Evolutionary conservation across 371 early-diverging fungal species (phyloP).

Genomic region (Encephalitozoon intestinalis): DNA sequence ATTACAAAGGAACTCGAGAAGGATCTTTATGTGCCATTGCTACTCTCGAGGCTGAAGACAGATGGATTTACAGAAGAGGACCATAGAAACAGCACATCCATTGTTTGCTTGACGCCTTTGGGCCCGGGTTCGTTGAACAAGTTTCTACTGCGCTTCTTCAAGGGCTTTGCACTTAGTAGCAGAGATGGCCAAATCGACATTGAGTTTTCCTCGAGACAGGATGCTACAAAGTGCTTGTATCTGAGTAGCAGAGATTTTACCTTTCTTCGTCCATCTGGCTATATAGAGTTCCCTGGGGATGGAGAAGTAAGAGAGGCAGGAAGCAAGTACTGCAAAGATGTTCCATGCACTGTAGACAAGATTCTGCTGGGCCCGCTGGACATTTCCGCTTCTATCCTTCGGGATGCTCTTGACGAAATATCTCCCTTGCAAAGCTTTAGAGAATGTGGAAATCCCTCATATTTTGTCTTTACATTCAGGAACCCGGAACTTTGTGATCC

Average conservation of each 20-base stretch:
- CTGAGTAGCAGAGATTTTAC: neutral
- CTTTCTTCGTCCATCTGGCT: neutral
- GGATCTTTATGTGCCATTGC: neutral
- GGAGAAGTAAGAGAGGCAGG: neutral
- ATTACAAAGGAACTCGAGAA: neutral
- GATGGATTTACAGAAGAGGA: slow-evolving; percentile 5
- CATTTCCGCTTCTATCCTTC: neutral
- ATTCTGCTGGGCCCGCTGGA: slow-evolving; percentile 20
- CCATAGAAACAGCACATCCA: neutral
- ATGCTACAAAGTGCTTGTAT: neutral
- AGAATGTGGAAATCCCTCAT: neutral
- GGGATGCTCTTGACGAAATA: slow-evolving; percentile 12
- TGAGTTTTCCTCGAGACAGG: neutral
- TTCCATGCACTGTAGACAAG: slow-evolving; percentile 5
- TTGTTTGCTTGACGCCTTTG: neutral
- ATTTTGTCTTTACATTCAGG: slow-evolving; percentile 4
- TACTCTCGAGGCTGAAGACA: neutral
- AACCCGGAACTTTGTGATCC: neutral
- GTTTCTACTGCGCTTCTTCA: neutral
- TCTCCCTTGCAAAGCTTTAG: neutral
- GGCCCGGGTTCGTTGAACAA: neutral
- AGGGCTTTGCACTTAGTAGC: neutral
- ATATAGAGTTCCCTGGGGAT: neutral
- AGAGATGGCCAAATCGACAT: neutral
- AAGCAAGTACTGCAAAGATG: slow-evolving; percentile 10